These are phyloP conservation scores for Penicillium bialowiezense DNA, from an alignment of 495 filamentous ascomycete genomes.

Conservation along the genomic window DNA sequence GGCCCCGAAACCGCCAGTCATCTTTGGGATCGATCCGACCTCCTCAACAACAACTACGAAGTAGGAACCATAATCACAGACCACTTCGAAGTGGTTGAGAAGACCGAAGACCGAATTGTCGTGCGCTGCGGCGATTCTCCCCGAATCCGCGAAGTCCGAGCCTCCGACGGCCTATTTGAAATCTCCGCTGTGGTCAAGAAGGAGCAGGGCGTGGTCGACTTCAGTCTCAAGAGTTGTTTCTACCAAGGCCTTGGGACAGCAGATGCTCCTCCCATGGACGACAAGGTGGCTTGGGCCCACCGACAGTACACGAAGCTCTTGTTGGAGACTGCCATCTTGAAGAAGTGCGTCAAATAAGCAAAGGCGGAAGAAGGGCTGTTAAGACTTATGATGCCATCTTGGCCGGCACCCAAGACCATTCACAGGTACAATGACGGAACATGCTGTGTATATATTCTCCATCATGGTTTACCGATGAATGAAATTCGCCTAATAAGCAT, in stretches of 20 bases:
- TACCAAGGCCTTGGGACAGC: constrained; percentile 54
- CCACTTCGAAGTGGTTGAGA: constrained; percentile 74
- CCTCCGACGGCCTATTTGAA: constrained; percentile 68
- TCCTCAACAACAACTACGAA: constrained; percentile 54
- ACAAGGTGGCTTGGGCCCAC: constrained; percentile 56
- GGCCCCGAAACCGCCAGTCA: constrained; percentile 57
- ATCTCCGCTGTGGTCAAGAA: constrained; percentile 61
- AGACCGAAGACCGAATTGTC: constrained; percentile 56
- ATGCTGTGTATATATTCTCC: constrained; percentile 16
- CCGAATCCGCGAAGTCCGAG: constrained; percentile 50
- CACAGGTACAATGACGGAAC: background rate
- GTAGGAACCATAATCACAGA: constrained; percentile 66
- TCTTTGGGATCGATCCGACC: constrained; percentile 59
- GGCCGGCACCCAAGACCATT: background rate
- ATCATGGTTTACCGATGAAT: constrained; percentile 9
- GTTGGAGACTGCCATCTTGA: constrained; percentile 54
- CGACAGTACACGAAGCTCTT: constrained; percentile 61
- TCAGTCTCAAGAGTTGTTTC: constrained; percentile 66
- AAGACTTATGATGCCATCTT: background rate
- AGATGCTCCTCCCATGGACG: constrained; percentile 49
- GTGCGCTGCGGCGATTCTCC: constrained; percentile 69
- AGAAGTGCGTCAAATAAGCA: constrained; percentile 17
- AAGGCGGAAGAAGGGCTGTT: background rate
- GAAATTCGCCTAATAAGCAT: constrained; percentile 1
- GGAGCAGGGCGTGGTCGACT: constrained; percentile 57